Evolutionary conservation across 371 early-diverging fungal genomes (phyloP), one percentile per base, ranked within the genome.

Genomic region (Lichtheimia corymbifera): DNA sequence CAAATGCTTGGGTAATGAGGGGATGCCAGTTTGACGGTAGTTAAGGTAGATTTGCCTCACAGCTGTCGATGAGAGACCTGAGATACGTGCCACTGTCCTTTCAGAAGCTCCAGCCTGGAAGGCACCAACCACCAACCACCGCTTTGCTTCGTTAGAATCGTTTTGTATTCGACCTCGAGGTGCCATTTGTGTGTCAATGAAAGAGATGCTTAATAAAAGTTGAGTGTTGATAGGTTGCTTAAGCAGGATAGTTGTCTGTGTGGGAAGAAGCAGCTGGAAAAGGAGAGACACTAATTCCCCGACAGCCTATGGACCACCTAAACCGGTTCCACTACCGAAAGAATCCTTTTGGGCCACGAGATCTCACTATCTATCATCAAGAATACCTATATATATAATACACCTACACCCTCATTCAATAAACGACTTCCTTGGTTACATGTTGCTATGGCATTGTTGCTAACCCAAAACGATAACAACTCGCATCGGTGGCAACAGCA

Each of bases 91-190:
- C 30, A 77, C 58, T 20, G 67, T 65, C 50, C 66, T 75, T 57
- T 80, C 80, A 55, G 72, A 60, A 4, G 77, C 80, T 24, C 80
- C 80, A 9, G 80, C 77, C 62, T 75, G 68, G 51, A 73, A 64
- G 43, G 80, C 80, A 28, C 80, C 80, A 25, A 80, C 58, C 54
- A 80, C 73, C 51, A 77, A 58, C 80, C 80, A 80, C 44, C 77
- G 68, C 53, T 80, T 80, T 18, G 76, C 79, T 61, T 74, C 73
- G 20, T 73, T 59, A 17, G 67, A 50, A 60, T 40, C 40, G 25
- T 24, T 61, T 14, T 44, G 61, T 47, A 47, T 47, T 47, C 47
- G 47, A 47, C 47, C 47, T 17, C 61, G 35, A 49, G 44, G 59
- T 49, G 30, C 55, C 53, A 52, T 50, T 51, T 50, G 22, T n/a